Conservation (phyloP, 371 early-diverging fungal genomes). For the Mucor sp. region DNA sequence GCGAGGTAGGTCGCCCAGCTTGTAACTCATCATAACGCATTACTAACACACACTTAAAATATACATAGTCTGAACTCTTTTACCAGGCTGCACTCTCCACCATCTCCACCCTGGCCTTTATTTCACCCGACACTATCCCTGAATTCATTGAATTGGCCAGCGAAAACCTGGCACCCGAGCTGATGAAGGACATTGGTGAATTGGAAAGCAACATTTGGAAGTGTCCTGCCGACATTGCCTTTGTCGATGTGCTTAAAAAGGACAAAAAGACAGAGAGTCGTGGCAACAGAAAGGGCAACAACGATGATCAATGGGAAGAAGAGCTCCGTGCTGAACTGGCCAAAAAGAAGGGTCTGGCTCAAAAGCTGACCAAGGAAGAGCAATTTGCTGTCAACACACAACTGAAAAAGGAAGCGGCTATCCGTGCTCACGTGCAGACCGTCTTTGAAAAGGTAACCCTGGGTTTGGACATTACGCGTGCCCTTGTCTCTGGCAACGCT, state of each 20-base stretch:
- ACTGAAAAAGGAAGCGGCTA: constrained; percentile 73
- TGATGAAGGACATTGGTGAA: constrained; percentile 53
- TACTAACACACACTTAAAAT: background rate
- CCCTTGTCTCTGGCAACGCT: constrained; percentile 66
- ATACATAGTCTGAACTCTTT: constrained; percentile 39
- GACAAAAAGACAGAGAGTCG: constrained; percentile 54
- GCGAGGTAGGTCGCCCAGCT: constrained; percentile 12
- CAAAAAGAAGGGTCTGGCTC: constrained; percentile 62
- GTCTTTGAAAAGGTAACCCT: constrained; percentile 53
- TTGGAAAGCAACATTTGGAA: constrained; percentile 68
- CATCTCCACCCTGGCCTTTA: constrained; percentile 61
- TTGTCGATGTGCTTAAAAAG: constrained; percentile 61
- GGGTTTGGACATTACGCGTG: constrained; percentile 67
- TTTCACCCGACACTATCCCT: constrained; percentile 53
- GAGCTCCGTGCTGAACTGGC: constrained; percentile 81
- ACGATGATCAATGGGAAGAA: constrained; percentile 84
- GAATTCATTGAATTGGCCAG: constrained; percentile 48
- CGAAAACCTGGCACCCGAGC: constrained; percentile 46
- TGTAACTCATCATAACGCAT: too few species aligned
- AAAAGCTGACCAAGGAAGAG: constrained; percentile 83
- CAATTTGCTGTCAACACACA: constrained; percentile 75
- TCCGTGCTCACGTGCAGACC: constrained; percentile 67
- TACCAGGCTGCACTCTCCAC: constrained; percentile 61
- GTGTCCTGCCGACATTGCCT: constrained; percentile 68
- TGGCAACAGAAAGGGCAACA: constrained; percentile 56